These are phyloP conservation scores for Cinchona pubescens DNA, from an alignment of 257 asterid genomes.

Conservation along the genomic window DNA sequence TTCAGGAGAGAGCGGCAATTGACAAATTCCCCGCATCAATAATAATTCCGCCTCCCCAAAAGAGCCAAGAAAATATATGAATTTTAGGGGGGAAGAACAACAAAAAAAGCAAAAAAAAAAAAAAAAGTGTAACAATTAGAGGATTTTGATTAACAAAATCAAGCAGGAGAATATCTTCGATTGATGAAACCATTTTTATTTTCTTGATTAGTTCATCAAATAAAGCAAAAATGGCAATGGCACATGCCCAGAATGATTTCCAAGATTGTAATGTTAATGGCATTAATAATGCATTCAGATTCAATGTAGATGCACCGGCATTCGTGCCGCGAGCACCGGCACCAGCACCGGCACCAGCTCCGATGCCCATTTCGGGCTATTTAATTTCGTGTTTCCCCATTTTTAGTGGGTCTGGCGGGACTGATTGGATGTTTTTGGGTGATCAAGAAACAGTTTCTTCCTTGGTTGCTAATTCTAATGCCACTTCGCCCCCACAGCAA, in stretches of 20 bases:
- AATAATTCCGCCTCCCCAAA: background rate
- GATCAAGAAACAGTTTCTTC: conserved; percentile 54
- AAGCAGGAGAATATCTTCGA: background rate
- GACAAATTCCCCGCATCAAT: conserved; percentile 19
- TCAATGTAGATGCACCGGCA: conserved; percentile 87
- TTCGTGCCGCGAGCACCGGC: conserved; percentile 58
- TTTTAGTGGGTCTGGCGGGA: conserved; percentile 34
- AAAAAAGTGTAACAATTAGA: no score
- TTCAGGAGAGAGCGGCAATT: conserved; percentile 52
- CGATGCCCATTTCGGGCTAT: conserved; percentile 58
- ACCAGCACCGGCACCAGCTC: conserved; percentile 20
- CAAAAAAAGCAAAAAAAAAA: no score
- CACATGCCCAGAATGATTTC: conserved; percentile 20
- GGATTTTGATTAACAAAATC: background rate
- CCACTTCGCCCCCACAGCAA: conserved; percentile 14
- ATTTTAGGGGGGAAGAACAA: no score
- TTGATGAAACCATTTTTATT: background rate
- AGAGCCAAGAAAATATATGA: no score
- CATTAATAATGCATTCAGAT: conserved; percentile 43
- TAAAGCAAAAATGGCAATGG: conserved; percentile 47
- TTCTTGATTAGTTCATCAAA: conserved; percentile 9
- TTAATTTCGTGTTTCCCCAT: conserved; percentile 65
- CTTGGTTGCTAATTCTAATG: conserved; percentile 24
- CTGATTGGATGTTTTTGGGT: conserved; percentile 49
- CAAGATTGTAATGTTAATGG: conserved; percentile 2